Conservation (phyloP, 495 filamentous ascomycete genomes). For the Trichoderma erinaceum region DNA sequence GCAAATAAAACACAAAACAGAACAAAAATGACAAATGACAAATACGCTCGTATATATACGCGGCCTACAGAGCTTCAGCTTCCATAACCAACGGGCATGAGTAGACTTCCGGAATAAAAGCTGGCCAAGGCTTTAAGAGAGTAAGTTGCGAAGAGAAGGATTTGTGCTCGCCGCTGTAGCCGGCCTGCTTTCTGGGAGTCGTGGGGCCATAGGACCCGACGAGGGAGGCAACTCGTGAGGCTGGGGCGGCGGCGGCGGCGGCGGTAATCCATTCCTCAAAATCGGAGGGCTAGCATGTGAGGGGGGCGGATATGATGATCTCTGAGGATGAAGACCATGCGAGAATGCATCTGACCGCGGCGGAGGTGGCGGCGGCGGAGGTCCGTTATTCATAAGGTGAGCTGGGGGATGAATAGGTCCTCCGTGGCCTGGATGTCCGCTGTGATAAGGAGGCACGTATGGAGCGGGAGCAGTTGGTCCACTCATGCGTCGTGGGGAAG, state of each 20-base stretch:
- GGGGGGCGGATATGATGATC: conserved; percentile 25
- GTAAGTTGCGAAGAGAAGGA: conserved; percentile 67
- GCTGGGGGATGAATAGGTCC: conserved; percentile 27
- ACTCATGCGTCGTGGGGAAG: conserved; percentile 32
- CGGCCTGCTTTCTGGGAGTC: conserved; percentile 37
- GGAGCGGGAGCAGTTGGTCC: conserved; percentile 26
- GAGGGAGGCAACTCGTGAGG: conserved; percentile 14
- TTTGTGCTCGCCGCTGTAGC: conserved; percentile 65
- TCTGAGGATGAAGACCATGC: conserved; percentile 31
- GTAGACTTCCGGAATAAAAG: neutral
- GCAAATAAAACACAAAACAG: neutral
- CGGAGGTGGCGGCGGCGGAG: conserved; percentile 21
- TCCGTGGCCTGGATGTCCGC: conserved; percentile 22
- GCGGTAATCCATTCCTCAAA: conserved; percentile 20
- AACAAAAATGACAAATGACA: neutral
- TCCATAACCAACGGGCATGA: neutral
- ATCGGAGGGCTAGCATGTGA: conserved; percentile 34
- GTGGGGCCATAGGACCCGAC: conserved; percentile 16
- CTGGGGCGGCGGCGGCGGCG: conserved; percentile 22
- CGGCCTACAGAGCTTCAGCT: too few species aligned
- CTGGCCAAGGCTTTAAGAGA: conserved; percentile 42
- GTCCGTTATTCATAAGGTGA: conserved; percentile 33
- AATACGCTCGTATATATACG: neutral
- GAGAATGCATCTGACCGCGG: conserved; percentile 29
- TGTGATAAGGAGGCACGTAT: conserved; percentile 15